Evolutionary conservation across 2,329 filamentous ascomycete genomes (phyloP), one percentile per base, ranked within the genome.

Genomic region (Kalmusia sp.): DNA sequence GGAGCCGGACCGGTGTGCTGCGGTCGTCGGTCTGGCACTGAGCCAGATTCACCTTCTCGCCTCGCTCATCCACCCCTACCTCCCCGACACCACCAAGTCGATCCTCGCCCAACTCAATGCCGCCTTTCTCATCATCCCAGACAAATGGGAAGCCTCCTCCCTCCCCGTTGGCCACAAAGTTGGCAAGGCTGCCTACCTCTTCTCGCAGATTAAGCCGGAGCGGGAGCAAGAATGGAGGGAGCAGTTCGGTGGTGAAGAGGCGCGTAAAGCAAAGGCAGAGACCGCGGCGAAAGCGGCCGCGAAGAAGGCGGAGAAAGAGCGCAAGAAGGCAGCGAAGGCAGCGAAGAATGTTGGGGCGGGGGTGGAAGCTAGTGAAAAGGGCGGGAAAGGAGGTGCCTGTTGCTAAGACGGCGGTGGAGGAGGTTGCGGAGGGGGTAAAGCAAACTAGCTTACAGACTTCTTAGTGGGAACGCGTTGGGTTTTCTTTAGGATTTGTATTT

Each of bases 41-140:
- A 96, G 96, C 77, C 85, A 93, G 59, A 87, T 93, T 49, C 87
- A 93, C 69, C 86, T 97, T 27, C 82, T 96, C 41, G 90, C 92
- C 19, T 87, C 86, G 49, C 78, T 96, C 37, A 84, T 93, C 51
- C 85, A 87, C 47, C 93, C 93, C 0, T 97, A 93, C 77, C 91
- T 97, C 82, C 71, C 71, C 44, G 68, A 66, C 8, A 74, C 71
- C 7, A 69, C 89, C 3, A 82, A 82, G 54, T 85, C 86, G 27
- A 96, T 97, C 63, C 84, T 91, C 60, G 76, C 84, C 58, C 93
- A 97, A 78, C 84, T 98, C 24, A 85, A 88, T 53, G 76, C 67
- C 21, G 75, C 40, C 71, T 84, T 49, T 67, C 75, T 82, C 41
- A 75, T 76, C 30, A 92, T 93, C 56, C 88, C 90, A 2, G 74